Evolutionary conservation across 1,284 basidiomycete genomes (phyloP).

Genomic region (Marasmius tenuissimus): DNA sequence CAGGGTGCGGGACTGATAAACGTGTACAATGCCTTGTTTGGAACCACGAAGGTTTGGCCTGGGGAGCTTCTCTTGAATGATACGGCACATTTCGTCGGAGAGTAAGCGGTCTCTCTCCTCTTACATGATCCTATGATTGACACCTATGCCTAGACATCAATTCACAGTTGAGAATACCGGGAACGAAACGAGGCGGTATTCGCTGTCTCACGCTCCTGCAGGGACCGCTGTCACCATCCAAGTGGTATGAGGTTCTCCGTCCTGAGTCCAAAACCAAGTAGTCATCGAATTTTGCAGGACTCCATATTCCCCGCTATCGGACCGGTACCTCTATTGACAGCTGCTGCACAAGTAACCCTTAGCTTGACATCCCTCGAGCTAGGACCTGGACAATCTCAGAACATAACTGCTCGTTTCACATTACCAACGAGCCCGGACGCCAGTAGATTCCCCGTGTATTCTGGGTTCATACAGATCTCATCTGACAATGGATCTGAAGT

Average conservation of each 20-base stretch:
- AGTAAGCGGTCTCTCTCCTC: conserved; percentile 23
- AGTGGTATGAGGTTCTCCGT: not conserved
- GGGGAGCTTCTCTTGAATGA: conserved; percentile 55
- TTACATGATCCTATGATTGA: not conserved
- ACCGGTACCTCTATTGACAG: conserved; percentile 50
- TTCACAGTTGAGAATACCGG: conserved; percentile 36
- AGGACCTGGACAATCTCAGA: conserved; percentile 29
- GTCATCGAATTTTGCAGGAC: conserved; percentile 20
- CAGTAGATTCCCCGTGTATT: conserved; percentile 55
- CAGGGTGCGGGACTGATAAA: conserved; percentile 57
- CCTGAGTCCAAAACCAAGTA: conserved; percentile 6
- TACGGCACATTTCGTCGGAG: conserved; percentile 42
- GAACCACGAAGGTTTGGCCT: conserved; percentile 43
- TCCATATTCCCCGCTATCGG: conserved; percentile 41
- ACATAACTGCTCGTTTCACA: conserved; percentile 33
- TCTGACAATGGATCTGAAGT: conserved; percentile 18
- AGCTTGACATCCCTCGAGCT: conserved; percentile 33
- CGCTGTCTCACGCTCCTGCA: conserved; percentile 32
- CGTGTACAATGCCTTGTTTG: conserved; percentile 47
- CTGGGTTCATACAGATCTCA: conserved; percentile 57
- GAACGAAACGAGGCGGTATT: conserved; percentile 25
- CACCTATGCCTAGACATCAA: conserved; percentile 25
- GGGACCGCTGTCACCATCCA: conserved; percentile 29
- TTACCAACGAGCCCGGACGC: conserved; percentile 46
- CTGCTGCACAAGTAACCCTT: conserved; percentile 41